Percentiles rank a stretch among this genome's conserved stretches.
Conservation (phyloP, 495 filamentous ascomycete species). For the Neurospora sp. region DNA sequence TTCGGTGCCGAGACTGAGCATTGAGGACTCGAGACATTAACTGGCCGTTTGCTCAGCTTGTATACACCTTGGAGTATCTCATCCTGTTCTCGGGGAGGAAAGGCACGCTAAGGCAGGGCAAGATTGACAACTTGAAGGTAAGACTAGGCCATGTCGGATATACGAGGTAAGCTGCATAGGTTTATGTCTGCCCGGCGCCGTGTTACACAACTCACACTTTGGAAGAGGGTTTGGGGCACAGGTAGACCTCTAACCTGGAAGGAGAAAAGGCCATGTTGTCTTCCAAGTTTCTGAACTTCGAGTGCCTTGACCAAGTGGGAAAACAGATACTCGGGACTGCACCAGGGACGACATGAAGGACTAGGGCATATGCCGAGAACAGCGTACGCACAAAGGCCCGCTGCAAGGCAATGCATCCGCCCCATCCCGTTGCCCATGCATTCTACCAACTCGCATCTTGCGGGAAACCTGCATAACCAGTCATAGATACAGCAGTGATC, state of each 20-base stretch:
- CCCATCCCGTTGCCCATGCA: neutral
- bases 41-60: neutral
- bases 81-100: neutral
- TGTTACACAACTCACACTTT: neutral
- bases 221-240: neutral
- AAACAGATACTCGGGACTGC: neutral
- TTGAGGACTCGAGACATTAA: neutral
- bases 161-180: neutral
- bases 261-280: neutral
- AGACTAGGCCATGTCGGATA: neutral
- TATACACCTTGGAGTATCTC: neutral
- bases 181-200: neutral
- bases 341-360: neutral
- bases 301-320: neutral
- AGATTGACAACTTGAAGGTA: neutral
- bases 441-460: neutral
- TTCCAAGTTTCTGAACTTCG: neutral
- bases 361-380: neutral
- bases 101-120: neutral
- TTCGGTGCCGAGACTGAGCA: neutral
- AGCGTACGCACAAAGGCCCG: neutral
- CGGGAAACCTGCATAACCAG: neutral
- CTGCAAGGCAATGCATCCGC: neutral
- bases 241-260: neutral
- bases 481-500: neutral